Evolutionary conservation across 2,329 filamentous ascomycete species (phyloP), one percentile per base, ranked within the genome.

Genomic region (Fusarium sp.): DNA sequence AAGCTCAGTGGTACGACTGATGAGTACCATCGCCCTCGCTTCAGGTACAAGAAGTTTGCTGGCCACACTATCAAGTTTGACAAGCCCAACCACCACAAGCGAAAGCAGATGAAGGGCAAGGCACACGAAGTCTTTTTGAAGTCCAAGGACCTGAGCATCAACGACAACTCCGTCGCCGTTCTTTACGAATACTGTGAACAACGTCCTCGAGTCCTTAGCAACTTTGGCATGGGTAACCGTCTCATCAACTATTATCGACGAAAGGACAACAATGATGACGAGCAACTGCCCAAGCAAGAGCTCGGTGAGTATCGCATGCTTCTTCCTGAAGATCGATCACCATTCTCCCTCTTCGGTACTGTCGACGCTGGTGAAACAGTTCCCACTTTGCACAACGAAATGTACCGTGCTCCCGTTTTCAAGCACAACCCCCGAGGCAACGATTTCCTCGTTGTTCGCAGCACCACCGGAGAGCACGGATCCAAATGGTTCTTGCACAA

Each of bases 201-300:
- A 79, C 93, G 95, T 72, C 97, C 97, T 1, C 93, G 93, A 11
- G 95, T 97, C 69, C 86, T 99, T 71, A 98, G 96, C 50, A 98
- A 97, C 80, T 98, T 98, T 79, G 97, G 96, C 75, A 99, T 99
- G 97, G 95, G 95, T 62, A 97, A 93, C 82, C 93, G 95, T 63
- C 90, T 99, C 68, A 95, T 98, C 86, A 98, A 99, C 83, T 99
- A 98, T 83, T 98, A 98, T 81, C 93, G 95, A 68, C 95, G 95
- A 79, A 93, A 95, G 80, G 90, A 90, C 45, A 87, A 88, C 48
- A 89, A 89, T 37, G 94, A 97, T 54, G 94, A 97, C 70, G 90
- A 91, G 58, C 88, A 90, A 62, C 89, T 94, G 1, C 93, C 94
- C 1, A 97, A 95, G 85, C 87, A 88, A 54, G 95, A 97, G 5